Conservation (phyloP, 2,329 filamentous ascomycete species). For the Xylariomycetidae sp. region DNA sequence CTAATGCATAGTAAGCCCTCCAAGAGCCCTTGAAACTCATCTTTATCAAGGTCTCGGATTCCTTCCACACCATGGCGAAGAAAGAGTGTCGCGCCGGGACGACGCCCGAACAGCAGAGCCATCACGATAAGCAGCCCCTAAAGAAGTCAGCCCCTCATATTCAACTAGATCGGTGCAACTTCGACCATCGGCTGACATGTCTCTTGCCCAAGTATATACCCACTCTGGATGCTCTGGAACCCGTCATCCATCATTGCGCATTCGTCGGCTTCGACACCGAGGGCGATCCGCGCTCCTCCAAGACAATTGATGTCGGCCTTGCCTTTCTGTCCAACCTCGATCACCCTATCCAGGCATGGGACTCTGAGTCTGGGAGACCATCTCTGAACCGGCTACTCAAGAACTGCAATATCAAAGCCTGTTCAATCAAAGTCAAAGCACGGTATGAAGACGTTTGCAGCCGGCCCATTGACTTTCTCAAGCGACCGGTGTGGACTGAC, state of each 20-base stretch:
- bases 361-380: not conserved
- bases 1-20: too few species aligned
- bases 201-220: slow-evolving; percentile 3
- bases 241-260: slow-evolving; percentile 1
- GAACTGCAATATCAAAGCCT: not conserved
- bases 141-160: too few species aligned
- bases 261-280: slow-evolving; percentile 6
- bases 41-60: too few species aligned
- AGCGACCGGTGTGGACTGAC: not conserved
- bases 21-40: too few species aligned
- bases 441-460: not conserved
- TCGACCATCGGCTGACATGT: not conserved
- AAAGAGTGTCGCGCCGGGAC: too few species aligned
- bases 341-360: not conserved
- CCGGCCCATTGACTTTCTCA: too few species aligned
- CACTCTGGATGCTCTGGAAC: slow-evolving; percentile 1
- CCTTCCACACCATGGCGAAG: too few species aligned
- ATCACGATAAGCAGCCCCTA: too few species aligned
- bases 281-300: not conserved
- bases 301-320: slow-evolving; percentile 3
- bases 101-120: too few species aligned
- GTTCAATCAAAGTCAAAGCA: slow-evolving; percentile 4
- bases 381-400: not conserved
- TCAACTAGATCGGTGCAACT: too few species aligned
- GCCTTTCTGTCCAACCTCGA: slow-evolving; percentile 8